These are phyloP conservation scores for Populus pruinosa DNA, from an alignment of 345 rosid species.

Conservation along the genomic window DNA sequence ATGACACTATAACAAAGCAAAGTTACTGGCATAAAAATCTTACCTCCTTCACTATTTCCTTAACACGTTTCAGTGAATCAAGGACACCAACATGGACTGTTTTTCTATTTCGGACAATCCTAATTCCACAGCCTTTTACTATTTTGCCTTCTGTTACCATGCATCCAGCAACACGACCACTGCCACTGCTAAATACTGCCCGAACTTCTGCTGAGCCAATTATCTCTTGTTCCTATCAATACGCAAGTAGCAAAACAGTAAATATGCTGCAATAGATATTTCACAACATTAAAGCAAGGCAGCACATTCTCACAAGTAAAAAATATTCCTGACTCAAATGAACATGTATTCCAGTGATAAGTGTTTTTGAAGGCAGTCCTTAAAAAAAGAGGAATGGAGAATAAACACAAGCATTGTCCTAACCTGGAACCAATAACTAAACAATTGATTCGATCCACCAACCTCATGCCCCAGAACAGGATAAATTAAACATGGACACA, in stretches of 20 bases:
- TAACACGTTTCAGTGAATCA: constrained; percentile 84
- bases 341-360: not conserved
- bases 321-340: not conserved
- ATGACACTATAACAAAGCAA: not conserved
- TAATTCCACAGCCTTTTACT: constrained; percentile 80
- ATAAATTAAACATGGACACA: not conserved
- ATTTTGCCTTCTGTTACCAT: constrained; percentile 89
- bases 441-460: not conserved
- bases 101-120: constrained; percentile 64
- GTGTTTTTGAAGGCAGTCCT: not conserved
- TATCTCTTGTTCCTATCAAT: constrained; percentile 65
- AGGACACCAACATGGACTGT: constrained; percentile 62
- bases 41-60: constrained; percentile 96
- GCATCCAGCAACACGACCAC: constrained; percentile 98
- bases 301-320: not conserved
- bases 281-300: not conserved
- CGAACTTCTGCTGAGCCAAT: constrained; percentile 90
- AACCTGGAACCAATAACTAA: not conserved
- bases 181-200: constrained; percentile 91
- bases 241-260: constrained; percentile 23
- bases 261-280: constrained; percentile 11
- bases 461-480: not conserved
- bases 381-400: not conserved
- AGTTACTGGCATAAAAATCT: not conserved
- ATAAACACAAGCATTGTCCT: not conserved